phyloP scores from a whole-genome alignment of 805 yeast species.

The Scheffersomyces ergatensis region DNA sequence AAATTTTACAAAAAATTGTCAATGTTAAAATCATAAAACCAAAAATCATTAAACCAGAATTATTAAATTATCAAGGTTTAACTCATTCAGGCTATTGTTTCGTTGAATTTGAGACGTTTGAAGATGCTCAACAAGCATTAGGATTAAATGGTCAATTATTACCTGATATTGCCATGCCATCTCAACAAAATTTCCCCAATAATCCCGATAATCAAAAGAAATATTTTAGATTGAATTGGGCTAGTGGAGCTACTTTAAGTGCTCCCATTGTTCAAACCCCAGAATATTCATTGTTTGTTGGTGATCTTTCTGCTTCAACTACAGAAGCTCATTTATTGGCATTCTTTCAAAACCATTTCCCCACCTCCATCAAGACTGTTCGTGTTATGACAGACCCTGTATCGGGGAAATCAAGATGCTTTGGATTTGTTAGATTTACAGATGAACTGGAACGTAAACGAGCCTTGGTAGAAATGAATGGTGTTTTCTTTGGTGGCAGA shows the following conservation, averaged over 20 bases:
- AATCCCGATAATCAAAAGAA: conserved; percentile 52
- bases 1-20: conserved; percentile 52
- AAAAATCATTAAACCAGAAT: conserved; percentile 22
- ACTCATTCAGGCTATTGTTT: conserved; percentile 67
- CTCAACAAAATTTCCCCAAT: conserved; percentile 36
- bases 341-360: conserved; percentile 64
- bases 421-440: conserved; percentile 77
- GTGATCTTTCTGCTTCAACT: conserved; percentile 74
- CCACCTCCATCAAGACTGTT: conserved; percentile 68
- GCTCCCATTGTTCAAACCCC: conserved; percentile 73
- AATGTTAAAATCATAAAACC: conserved; percentile 65
- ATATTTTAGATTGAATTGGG: conserved; percentile 77
- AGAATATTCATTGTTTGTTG: conserved; percentile 78
- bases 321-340: conserved; percentile 78
- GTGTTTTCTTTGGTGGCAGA: conserved; percentile 77
- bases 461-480: conserved; percentile 74
- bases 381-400: conserved; percentile 86
- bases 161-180: conserved; percentile 54
- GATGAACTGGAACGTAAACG: conserved; percentile 65
- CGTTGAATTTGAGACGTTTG: conserved; percentile 67
- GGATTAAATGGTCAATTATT: conserved; percentile 62
- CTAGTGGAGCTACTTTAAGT: conserved; percentile 72
- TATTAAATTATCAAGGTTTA: conserved; percentile 18
- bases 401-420: conserved; percentile 72
- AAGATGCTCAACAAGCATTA: conserved; percentile 68